Base-by-base conservation (phyloP, 2,329 filamentous ascomycete genomes). In the Calonectria ilicicola region DNA sequence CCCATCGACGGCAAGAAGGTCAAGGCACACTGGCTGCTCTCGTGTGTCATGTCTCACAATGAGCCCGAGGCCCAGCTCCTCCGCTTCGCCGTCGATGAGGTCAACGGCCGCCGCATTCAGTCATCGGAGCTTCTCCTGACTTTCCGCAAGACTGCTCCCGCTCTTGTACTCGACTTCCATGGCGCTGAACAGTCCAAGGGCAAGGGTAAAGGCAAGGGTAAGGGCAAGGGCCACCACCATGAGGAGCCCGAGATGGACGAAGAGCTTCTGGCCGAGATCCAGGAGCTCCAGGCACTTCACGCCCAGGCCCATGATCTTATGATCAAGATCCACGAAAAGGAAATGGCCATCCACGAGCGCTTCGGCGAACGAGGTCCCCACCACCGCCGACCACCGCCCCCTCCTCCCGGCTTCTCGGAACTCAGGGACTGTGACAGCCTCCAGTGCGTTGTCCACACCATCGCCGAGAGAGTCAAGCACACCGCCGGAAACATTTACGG, bases 1-100 rank as follows among this genome's bases (percentile, higher is more conserved):
- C 80, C 80, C 17, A 81, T 85, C 49, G 81, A 84, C 35, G 76
- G 83, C 32, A 84, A 84, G 68, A 81, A 80, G 67, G 76, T 82
- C 63, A 80, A 82, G 26, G 87, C 86, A 69, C 82, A 83, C 63
- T 90, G 89, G 89, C 79, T 81, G 19, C 86, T 89, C 69, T 83
- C 84, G 70, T 90, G 89, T 73, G 62, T 80, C 46, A 82, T 83
- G 17, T 80, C 84, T 64, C 83, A 84, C 67, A 81, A 83, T 27
- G 79, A 82, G 46, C 82, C 84, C 15, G 80, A 85, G 62, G 85
- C 85, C 62, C 87, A 89, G 76, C 76, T 85, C 17, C 78, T 90
- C 77, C 84, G 81, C 69, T 84, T 90, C 51, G 81, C 83, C 42
- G 79, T 89, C 51, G 77, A 85, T 44, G 83, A 81, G 9, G 72